Conservation (phyloP, 805 yeast genomes). For the Wickerhamiella azymoides region DNA sequence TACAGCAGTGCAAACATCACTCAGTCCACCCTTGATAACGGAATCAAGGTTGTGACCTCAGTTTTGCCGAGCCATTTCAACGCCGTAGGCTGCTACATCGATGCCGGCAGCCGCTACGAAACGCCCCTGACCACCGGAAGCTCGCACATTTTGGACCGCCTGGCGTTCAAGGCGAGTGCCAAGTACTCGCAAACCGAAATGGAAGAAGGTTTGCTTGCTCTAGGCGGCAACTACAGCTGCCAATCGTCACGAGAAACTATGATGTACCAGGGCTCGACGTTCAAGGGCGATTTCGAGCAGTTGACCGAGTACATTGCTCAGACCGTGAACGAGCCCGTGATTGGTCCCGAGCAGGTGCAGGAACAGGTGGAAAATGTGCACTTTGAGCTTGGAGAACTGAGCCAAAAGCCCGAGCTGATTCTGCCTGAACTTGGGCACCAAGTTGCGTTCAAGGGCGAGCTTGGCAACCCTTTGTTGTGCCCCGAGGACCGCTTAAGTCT, state of each 20-base stretch:
- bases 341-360: conserved; percentile 54
- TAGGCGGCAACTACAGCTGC: conserved; percentile 93
- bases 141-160: conserved; percentile 70
- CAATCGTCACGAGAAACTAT: conserved; percentile 83
- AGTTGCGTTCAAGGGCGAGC: conserved; percentile 63
- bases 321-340: conserved; percentile 57
- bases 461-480: conserved; percentile 78
- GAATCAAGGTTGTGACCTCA: conserved; percentile 71
- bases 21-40: conserved; percentile 49
- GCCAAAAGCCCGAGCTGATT: conserved; percentile 69
- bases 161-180: conserved; percentile 43
- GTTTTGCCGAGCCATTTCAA: conserved; percentile 82
- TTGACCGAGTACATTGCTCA: conserved; percentile 69
- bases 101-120: conserved; percentile 86
- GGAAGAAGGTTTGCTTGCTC: conserved; percentile 56
- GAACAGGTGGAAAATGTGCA: conserved; percentile 62
- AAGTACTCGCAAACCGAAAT: conserved; percentile 43
- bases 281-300: conserved; percentile 65
- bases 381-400: conserved; percentile 72
- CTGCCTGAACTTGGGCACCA: conserved; percentile 84
- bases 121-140: conserved; percentile 46
- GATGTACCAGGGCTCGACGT: conserved; percentile 89
- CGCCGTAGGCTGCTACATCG: conserved; percentile 77
- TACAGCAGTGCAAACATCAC: not conserved
- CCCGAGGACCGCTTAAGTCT: conserved; percentile 52